Conservation (phyloP, 2,329 filamentous ascomycete species). For the Fusarium sp. region DNA sequence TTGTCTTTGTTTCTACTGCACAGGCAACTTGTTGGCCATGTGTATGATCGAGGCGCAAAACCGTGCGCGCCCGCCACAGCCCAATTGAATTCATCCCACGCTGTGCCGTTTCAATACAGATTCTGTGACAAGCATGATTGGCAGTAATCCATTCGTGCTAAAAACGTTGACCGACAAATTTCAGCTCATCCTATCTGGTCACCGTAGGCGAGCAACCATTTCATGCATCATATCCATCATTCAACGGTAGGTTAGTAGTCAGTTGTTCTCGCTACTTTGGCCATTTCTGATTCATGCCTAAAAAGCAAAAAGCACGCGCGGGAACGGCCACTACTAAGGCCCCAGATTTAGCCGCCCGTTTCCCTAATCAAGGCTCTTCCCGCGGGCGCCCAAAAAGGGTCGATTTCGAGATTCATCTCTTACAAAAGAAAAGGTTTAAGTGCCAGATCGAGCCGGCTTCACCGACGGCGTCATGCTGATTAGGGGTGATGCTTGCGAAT, state of each 20-base stretch:
- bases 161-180: conserved; percentile 9
- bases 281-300: conserved; percentile 1
- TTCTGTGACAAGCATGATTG: conserved; percentile 1
- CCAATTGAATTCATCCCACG: conserved; percentile 8
- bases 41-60: conserved; percentile 2
- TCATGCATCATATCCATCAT: not conserved
- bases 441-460: not conserved
- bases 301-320: conserved; percentile 28
- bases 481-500: conserved; percentile 13
- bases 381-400: conserved; percentile 3
- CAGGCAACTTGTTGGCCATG: not conserved
- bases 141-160: not conserved
- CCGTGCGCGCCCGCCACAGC: conserved; percentile 10
- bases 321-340: conserved; percentile 10
- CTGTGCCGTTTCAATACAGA: conserved; percentile 18
- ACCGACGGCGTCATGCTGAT: not conserved
- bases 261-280: not conserved
- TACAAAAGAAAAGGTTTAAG: not conserved
- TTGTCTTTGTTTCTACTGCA: not conserved
- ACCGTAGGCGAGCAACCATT: not conserved
- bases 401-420: not conserved
- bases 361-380: conserved; percentile 10
- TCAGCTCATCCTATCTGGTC: not conserved
- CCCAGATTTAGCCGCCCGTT: conserved; percentile 36
- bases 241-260: not conserved